phyloP scores from a whole-genome alignment of 1,284 basidiomycete species.

The Ceratorhiza oryzae-sativae region DNA sequence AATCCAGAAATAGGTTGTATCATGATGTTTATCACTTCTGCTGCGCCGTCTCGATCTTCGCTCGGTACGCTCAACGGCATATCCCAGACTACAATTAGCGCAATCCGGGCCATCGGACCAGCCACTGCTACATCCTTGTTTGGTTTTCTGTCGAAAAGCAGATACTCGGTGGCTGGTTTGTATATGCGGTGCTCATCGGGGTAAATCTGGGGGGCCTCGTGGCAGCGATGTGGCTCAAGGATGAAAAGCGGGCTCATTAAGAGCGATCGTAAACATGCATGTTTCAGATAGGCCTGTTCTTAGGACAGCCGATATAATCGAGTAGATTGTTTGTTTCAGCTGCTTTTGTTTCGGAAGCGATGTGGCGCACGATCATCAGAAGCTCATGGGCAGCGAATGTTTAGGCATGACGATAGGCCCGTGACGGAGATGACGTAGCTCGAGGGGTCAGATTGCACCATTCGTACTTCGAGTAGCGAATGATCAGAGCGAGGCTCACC shows the following conservation, averaged over 20 bases:
- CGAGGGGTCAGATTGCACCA: not conserved
- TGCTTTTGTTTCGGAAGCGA: not conserved
- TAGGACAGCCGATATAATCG: no score
- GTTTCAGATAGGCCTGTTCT: no score
- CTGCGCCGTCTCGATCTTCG: conserved; percentile 37
- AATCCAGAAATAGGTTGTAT: conserved; percentile 34
- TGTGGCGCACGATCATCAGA: not conserved
- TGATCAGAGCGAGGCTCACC: not conserved
- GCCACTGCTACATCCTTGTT: conserved; percentile 41
- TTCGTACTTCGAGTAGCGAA: not conserved
- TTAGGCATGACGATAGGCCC: not conserved
- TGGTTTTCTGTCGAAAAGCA: conserved; percentile 38
- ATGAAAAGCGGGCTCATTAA: conserved; percentile 18
- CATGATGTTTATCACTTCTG: conserved; percentile 37
- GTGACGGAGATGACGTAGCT: not conserved
- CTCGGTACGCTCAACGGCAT: conserved; percentile 42
- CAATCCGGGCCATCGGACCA: conserved; percentile 41
- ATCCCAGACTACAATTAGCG: conserved; percentile 39
- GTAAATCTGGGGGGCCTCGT: conserved; percentile 28
- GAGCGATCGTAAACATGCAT: not conserved
- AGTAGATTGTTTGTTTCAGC: not conserved
- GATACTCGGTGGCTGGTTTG: conserved; percentile 39
- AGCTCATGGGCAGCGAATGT: not conserved
- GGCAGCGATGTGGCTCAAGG: conserved; percentile 23
- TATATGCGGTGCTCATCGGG: conserved; percentile 41